Base-by-base conservation (phyloP, 2,329 filamentous ascomycete species). In the Trichoderma breve region DNA sequence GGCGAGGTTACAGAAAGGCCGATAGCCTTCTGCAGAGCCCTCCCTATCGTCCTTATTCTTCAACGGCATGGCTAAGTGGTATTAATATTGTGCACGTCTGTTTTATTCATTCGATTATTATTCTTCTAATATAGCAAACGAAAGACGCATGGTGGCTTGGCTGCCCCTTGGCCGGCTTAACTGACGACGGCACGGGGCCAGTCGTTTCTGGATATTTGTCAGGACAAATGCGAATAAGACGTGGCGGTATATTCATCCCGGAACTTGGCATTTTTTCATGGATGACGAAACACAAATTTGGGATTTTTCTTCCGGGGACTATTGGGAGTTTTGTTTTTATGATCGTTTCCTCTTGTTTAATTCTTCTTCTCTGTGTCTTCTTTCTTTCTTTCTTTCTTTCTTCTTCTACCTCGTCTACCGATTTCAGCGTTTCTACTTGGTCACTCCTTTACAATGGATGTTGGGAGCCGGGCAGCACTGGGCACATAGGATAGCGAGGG, bases 161-260 rank as follows among this genome's bases (percentile, higher is more conserved):
- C 26, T 43, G 26, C 39, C 58, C 21, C 30, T 21, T 61, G 18
- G 55, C 39, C 39, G 21, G 21, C 28, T 26, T 26, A 18, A 21
- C n/a, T 21, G n/a, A 61, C 55, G 66, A 62, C 57, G 47, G 39
- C 57, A 69, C 21, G 28, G 36, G 39, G 66, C 39, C 57, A 51
- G 60, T 72, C 53, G 67, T 57, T 72, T 73, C 65, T 73, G 72
- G 72, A 73, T 73, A 73, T 72, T 70, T 43, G n/a, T 70, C 70
- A 57, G 58, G 39, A 70, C 65, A 39, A 39, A 60, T 34, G 60
- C 65, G 65, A 70, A 32, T 36, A 58, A 32, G n/a, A 64, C 36
- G 36, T 12, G 39, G 57, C 51, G 62, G 57, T 73, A 62, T 36
- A 51, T 53, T 47, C 34, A 63, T 58, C 51, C 58, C 26, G 32